Base-by-base conservation (phyloP, 495 filamentous ascomycete genomes). In the Hypoxylon rickii region DNA sequence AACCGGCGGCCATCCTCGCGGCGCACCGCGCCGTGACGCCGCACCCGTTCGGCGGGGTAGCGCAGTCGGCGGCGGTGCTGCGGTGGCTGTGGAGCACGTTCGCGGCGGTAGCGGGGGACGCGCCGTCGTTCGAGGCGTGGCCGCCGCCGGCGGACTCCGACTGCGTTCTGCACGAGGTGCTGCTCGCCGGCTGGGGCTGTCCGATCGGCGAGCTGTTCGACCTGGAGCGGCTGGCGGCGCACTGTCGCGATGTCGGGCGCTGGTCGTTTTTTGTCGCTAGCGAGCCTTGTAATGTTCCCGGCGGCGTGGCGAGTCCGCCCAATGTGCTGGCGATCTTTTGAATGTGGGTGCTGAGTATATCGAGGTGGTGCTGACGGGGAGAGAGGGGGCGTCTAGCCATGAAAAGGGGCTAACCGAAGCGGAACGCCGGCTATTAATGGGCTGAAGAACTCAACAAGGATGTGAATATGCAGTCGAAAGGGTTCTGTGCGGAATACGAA, bases 21-120 rank as follows among this genome's bases (percentile, higher is more conserved):
- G 58, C 62, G 4, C 49, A 75, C 49, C 65, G 68, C 13, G 55
- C 63, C 29, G 50, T 48, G 0, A 51, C 59, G 18, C 72, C 74
- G 20, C 73, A 70, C n/a, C 52, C 48, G 18, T 77, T 83, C 61
- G 67, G 71, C 19, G 81, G 82, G 39, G 69, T 83, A 0, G 74
- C 80, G 69, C 79, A 76, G 54, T 73, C 71, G 12, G 75, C 76
- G 15, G 73, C 68, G 0, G 50, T 73, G 32, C 62, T 77, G 40
- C 44, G 61, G 2, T 78, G 67, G 69, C 54, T 79, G 20, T 80
- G 76, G 76, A 46, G 57, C 13, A 54, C 71, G 49, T 81, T 83
- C 54, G 51, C 74, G 4, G 80, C 80, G 16, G 77, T 81, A 6
- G 79, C 74, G 2, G 80, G 80, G 15, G 80, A 83, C 64, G 72